Conservation (phyloP, 1,139 yeast genomes). For the Hansenula lynferdii region DNA sequence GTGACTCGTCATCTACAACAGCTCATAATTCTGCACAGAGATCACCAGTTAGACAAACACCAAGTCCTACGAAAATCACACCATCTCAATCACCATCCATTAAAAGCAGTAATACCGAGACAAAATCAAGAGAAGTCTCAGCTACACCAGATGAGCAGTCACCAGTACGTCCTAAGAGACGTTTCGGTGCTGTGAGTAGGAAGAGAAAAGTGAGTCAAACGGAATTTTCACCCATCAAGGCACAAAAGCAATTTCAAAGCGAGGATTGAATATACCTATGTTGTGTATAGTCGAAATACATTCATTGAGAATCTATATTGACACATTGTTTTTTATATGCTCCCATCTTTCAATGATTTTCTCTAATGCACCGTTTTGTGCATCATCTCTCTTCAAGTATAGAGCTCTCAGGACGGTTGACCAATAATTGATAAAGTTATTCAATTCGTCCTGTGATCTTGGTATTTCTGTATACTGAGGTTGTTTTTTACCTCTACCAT, state of each 20-base stretch:
- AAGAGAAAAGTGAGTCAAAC: constrained; percentile 16
- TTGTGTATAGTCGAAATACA: background rate
- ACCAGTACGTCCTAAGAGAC: constrained; percentile 4
- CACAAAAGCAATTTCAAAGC: constrained; percentile 14
- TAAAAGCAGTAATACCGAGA: background rate
- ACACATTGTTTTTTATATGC: constrained; percentile 2
- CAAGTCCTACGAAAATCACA: background rate
- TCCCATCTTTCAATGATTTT: constrained; percentile 39
- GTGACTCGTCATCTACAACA: constrained; percentile 3
- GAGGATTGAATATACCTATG: constrained; percentile 5
- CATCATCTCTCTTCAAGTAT: constrained; percentile 36
- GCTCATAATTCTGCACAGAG: constrained; percentile 5
- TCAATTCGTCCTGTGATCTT: constrained; percentile 24
- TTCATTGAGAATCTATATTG: background rate
- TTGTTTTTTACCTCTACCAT: constrained; percentile 22
- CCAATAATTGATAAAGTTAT: constrained; percentile 51
- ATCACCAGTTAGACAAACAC: too few relatives aligned
- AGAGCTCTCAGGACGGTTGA: constrained; percentile 33
- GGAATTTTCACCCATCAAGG: constrained; percentile 19
- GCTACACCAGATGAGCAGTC: background rate
- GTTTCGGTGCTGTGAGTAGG: constrained; percentile 18
- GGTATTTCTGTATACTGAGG: constrained; percentile 31
- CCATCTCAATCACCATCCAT: background rate
- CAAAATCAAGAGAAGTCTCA: constrained; percentile 1
- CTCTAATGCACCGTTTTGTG: constrained; percentile 37